Base-by-base conservation (phyloP, 1,284 basidiomycete species). In the Ceratobasidium sp. region DNA sequence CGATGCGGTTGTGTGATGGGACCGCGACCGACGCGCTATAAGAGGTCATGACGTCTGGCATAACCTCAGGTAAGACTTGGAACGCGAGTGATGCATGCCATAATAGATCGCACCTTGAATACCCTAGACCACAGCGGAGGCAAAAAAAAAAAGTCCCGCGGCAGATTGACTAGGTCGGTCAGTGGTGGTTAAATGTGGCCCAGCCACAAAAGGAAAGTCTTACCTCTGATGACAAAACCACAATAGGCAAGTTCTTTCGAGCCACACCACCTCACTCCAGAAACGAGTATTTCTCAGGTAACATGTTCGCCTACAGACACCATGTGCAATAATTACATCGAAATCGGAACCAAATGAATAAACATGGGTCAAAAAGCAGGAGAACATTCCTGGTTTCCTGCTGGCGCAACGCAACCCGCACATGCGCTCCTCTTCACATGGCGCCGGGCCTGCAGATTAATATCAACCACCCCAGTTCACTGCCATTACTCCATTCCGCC, bases 1-100 rank as follows among this genome's bases (percentile, higher is more conserved):
- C 90, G 30, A 81, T 81, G 36, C 92, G 83, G 30, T 85, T 84
- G 80, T 92, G 89, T 50, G 84, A 75, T 0, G 91, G 91, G 10
- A 90, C 79, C 1, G 84, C 79, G 28, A 71, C 55, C 16, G 67
- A 57, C 21, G 59, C 59, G 10, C 50, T 72, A 36, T 50, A 72
- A 23, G 55, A 43, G 41, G 59, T 43, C 62, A 73, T 73, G 34
- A 59, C n/a, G 39, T n/a, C n/a, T n/a, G n/a, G 14, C 34, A 12
- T 16, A n/a, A 55, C 30, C 53, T 55, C 32, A n/a, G 34, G 30
- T 21, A 28, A 28, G 18, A 32, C 26, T 16, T 28, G 28, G 28
- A 1, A 14, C 18, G 12, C 18, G 16, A 30, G 5, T 34, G 16
- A 16, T 28, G 50, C 21, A 32, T 8, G 28, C n/a, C n/a, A 32